Evolutionary conservation across 192 early-diverging fungal species (phyloP), one percentile per base, ranked within the genome.

Genomic region (Mortierella alpina): DNA sequence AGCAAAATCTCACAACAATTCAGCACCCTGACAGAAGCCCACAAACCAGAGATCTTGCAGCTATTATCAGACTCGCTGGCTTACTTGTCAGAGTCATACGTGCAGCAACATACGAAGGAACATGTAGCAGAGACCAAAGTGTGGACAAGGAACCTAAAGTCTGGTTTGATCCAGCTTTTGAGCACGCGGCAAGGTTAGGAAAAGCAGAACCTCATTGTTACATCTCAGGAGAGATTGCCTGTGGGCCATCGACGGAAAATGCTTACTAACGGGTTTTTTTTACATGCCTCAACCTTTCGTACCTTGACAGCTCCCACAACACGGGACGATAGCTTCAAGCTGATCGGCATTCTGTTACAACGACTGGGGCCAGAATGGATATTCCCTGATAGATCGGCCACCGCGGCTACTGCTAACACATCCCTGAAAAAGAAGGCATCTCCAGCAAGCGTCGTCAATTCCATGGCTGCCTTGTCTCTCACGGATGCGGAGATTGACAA

Each of bases 181-280:
- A 80, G 77, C 42, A 80, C 77, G 4, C 68, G 76, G 7, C 76
- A 79, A 79, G 69, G 76, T 71, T 68, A 41, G 20, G 14, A 6
- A 5, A 22, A 23, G 46, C 15, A 15, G 0, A 14, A 45, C 20
- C 45, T 49, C n/a, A n/a, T n/a, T 39, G 49, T 51, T 15, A 51
- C 13, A 17, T 51, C 50, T 15, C 17, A 17, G 10, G 59, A 60
- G 53, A 55, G n/a, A 55, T n/a, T n/a, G 53, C 8, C 2, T 11
- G 17, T 51, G 17, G 4, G 50, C 11, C 11, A 1, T 51, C 50
- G 11, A 51, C 4, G 17, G 50, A 51, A 51, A 51, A 1, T 51
- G 50, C 11, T 31, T 5, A 59, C 58, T 46, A 0, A 45, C 41
- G 44, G 6, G 13, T 10, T 62, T 45, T 45, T 62, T 51, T 9